These are phyloP conservation scores for Malus orientalis DNA, from an alignment of 306 rosid species.

Conservation along the genomic window DNA sequence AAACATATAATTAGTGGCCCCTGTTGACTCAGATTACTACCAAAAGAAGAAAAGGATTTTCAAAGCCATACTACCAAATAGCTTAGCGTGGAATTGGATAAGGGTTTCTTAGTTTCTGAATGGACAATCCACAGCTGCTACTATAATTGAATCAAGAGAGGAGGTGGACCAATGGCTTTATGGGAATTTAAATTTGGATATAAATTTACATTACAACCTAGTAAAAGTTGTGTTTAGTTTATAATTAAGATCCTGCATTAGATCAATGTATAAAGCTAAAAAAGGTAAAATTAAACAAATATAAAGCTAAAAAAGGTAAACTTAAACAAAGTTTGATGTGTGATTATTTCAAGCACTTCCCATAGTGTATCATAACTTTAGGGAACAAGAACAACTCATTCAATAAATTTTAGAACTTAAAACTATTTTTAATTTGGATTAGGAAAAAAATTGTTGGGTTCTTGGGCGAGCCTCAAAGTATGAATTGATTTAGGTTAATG, in stretches of 20 bases:
- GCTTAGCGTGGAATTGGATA: slow-evolving; percentile 4
- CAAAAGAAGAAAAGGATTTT: slow-evolving; percentile 12
- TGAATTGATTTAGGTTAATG: not conserved
- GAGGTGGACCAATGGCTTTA: slow-evolving; percentile 22
- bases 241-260: not conserved
- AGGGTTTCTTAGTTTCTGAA: slow-evolving; percentile 33
- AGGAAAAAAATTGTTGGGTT: not conserved
- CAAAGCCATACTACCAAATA: slow-evolving; percentile 17
- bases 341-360: slow-evolving; percentile 20
- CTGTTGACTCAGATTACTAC: slow-evolving; percentile 38
- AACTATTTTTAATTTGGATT: not conserved
- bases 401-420: slow-evolving; percentile 6
- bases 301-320: not conserved
- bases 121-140: slow-evolving; percentile 34
- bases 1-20: slow-evolving; percentile 2
- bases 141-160: slow-evolving; percentile 9
- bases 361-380: slow-evolving; percentile 18
- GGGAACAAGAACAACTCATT: slow-evolving; percentile 23
- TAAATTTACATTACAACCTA: not conserved
- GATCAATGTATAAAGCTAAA: slow-evolving; percentile 5
- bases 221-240: slow-evolving; percentile 16
- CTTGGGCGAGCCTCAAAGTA: not conserved
- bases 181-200: slow-evolving; percentile 4
- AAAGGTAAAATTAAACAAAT: not conserved
- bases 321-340: slow-evolving; percentile 16